Evolutionary conservation across 768 basidiomycete genomes (phyloP), one percentile per base, ranked within the genome.

Genomic region (Rossbeevera mucosa): DNA sequence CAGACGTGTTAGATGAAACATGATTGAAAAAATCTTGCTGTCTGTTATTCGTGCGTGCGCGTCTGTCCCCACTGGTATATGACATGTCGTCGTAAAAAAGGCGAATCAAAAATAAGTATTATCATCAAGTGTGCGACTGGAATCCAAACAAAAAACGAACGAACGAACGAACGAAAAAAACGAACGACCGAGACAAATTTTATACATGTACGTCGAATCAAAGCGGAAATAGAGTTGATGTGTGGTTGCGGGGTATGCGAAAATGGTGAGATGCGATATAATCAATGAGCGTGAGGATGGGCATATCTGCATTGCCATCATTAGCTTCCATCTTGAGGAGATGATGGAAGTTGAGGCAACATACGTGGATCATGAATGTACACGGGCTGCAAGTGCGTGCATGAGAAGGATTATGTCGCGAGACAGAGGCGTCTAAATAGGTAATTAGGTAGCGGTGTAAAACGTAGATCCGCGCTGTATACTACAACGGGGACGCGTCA

Each of bases 361-460:
- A 36, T 52, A 64, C 57, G 63, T 56, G 56, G 48, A 30, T 69
- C 65, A 50, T 67, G 63, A 55, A 40, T n/a, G 56, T 69, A 65
- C 65, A 68, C 49, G 56, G 56, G 54, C 59, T 57, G 60, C 57
- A 57, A 56, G 56, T 59, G 59, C 57, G 51, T 63, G 57, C 43
- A 48, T 51, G 21, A 46, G n/a, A 44, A 44, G 41, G 53, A 69
- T 69, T 71, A 69, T 52, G 67, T 60, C 64, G 52, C 54, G 36
- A 47, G 60, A 60, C 57, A 45, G 52, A n/a, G 55, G 28, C 14
- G 47, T 53, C 55, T 68, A 61, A 54, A 53, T 67, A 62, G 25
- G 21, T 24, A 36, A 60, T 63, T 64, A 56, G 48, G 61, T 60
- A 26, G 50, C 44, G 58, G 56, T 57, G 59, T 65, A 65, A 53